Conservation (phyloP, 1,284 basidiomycete species). For the Anthracocystis panici-leucophaei region DNA sequence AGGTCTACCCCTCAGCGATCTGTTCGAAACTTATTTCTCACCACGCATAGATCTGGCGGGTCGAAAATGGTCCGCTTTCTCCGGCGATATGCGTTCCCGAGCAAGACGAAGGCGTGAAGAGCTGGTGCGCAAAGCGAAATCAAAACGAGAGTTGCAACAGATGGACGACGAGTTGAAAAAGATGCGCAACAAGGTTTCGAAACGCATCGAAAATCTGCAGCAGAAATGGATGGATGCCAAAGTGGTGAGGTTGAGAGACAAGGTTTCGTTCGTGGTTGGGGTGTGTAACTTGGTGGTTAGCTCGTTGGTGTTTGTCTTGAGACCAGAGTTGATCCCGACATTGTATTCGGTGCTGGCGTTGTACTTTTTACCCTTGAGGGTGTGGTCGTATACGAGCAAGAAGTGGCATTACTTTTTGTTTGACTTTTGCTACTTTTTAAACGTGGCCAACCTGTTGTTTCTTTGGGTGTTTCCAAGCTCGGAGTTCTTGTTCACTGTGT, state of each 20-base stretch:
- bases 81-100: constrained; percentile 81
- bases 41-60: constrained; percentile 89
- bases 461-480: constrained; percentile 59
- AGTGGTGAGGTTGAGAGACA: constrained; percentile 76
- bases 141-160: constrained; percentile 72
- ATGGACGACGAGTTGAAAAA: constrained; percentile 85
- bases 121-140: constrained; percentile 77
- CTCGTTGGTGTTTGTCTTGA: constrained; percentile 83
- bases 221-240: constrained; percentile 88
- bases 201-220: constrained; percentile 78
- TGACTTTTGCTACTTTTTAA: constrained; percentile 77
- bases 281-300: constrained; percentile 73
- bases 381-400: constrained; percentile 72
- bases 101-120: constrained; percentile 75
- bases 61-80: constrained; percentile 85
- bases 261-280: constrained; percentile 85
- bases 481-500: constrained; percentile 58
- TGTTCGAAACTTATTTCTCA: constrained; percentile 85
- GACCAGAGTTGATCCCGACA: constrained; percentile 80
- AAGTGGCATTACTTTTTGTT: constrained; percentile 82
- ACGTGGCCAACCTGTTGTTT: constrained; percentile 79
- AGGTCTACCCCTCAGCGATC: constrained; percentile 33
- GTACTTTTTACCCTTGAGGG: constrained; percentile 83
- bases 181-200: constrained; percentile 81
- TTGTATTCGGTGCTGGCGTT: constrained; percentile 80